Base-by-base conservation (phyloP, 768 basidiomycete genomes). In the Mycena galericulata region DNA sequence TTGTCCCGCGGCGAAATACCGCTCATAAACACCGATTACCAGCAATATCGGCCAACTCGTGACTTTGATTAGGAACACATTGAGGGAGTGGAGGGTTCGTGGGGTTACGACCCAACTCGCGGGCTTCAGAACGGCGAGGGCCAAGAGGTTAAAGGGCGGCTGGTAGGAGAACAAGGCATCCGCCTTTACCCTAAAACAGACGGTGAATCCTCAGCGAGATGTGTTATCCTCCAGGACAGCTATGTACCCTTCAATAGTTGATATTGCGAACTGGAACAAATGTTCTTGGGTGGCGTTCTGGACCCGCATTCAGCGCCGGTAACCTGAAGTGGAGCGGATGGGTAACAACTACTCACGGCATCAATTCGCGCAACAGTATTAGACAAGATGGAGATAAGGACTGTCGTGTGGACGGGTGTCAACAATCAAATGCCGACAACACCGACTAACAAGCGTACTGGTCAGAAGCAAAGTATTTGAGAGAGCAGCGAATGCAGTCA, bases 131-230 rank as follows among this genome's bases (percentile, higher is more conserved):
- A 97, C 83, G 30, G 89, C 63, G 76, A 96, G 90, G 2, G 96
- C 96, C 22, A 93, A 80, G 22, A 95, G 81, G 73, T 94, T 95
- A 86, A 95, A 95, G 1, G 96, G 96, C 2, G 94, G 94, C 71
- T 96, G 93, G 74, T 98, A 97, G 51, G 92, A 95, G 81, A 97
- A 95, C 20, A 98, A 83, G 1, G 93, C 93, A 76, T 97, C 95
- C 3, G 92, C 90, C 76, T 96, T 96, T 75, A 96, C 92, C 26
- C 95, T 94, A 43, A 57, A 43, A 58, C 24, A 60, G n/a, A 70
- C 71, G 46, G 30, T 67, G 40, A 59, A 59, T 26, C 34, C 5
- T 26, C 6, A 45, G 15, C 17, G 20, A 12, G 22, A 32, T 47
- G 6, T 40, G 22, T 47, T 27, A 17, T 24, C 15, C 8, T 9